Evolutionary conservation across 164 flowering plant species (phyloP).

Genomic region (Nelumbo lutea): DNA sequence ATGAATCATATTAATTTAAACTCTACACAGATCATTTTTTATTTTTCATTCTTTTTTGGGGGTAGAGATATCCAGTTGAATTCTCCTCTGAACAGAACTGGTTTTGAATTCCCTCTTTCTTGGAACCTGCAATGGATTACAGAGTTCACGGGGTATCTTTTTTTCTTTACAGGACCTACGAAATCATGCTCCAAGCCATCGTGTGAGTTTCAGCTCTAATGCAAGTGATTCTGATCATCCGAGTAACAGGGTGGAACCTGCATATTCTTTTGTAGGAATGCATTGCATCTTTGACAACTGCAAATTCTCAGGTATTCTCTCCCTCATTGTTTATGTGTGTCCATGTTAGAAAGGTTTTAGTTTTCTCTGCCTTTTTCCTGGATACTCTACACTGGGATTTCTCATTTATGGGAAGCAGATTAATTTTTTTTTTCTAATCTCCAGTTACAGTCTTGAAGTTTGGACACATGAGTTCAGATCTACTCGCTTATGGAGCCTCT

Average conservation of each 20-base stretch:
- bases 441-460: slow-evolving; percentile 94
- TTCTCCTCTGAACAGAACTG: not conserved
- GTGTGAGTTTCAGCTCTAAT: slow-evolving; percentile 74
- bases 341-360: not conserved
- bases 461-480: slow-evolving; percentile 93
- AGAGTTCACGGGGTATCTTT: not conserved
- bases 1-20: too few species aligned
- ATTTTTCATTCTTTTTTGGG: too few species aligned
- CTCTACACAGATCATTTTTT: too few species aligned
- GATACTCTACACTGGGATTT: not conserved
- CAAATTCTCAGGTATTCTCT: slow-evolving; percentile 70
- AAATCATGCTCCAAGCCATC: slow-evolving; percentile 46
- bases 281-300: slow-evolving; percentile 96
- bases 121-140: not conserved
- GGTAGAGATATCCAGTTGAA: too few species aligned
- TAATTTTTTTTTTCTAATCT: slow-evolving; percentile 16
- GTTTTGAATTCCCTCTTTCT: not conserved
- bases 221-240: slow-evolving; percentile 64
- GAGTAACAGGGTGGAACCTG: slow-evolving; percentile 65
- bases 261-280: slow-evolving; percentile 98
- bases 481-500: slow-evolving; percentile 97
- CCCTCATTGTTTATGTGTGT: slow-evolving; percentile 1
- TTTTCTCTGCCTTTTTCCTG: not conserved
- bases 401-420: slow-evolving; percentile 3
- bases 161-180: slow-evolving; percentile 56